phyloP scores from a whole-genome alignment of 2,329 filamentous ascomycete species.

The Zasmidium angulare region DNA sequence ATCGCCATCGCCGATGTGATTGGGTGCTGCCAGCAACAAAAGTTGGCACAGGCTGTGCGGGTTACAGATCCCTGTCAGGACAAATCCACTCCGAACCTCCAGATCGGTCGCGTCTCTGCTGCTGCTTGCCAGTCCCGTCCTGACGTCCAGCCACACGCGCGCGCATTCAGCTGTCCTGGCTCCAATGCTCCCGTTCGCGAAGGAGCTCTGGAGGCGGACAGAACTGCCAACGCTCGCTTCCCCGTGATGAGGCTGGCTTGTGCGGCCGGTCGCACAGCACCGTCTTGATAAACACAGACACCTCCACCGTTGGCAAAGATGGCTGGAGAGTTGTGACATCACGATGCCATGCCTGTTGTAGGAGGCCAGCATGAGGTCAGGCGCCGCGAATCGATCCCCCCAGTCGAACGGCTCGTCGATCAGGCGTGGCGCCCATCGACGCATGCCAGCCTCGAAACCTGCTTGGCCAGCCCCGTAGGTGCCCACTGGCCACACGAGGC shows the following conservation, averaged over 20 bases:
- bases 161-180: not conserved
- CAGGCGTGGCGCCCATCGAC: slow-evolving; percentile 16
- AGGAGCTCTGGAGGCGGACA: not conserved
- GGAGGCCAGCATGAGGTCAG: slow-evolving; percentile 17
- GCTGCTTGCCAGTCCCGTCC: too few species aligned
- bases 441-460: slow-evolving; percentile 13
- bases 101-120: not conserved
- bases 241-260: not conserved
- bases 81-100: too few species aligned
- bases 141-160: not conserved
- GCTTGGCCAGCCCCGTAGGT: slow-evolving; percentile 18
- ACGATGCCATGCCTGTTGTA: not conserved
- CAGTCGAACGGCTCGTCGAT: slow-evolving; percentile 8
- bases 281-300: not conserved
- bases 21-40: too few species aligned
- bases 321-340: slow-evolving; percentile 10
- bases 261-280: not conserved
- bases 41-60: too few species aligned
- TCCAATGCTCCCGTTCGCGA: not conserved
- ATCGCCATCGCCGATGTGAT: too few species aligned
- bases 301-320: not conserved
- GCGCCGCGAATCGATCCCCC: slow-evolving; percentile 5
- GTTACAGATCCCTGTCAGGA: too few species aligned
- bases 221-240: not conserved
- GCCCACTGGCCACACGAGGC: slow-evolving; percentile 29